Evolutionary conservation across 805 yeast genomes (phyloP).

Genomic region (Spencermartinsiella europaea): DNA sequence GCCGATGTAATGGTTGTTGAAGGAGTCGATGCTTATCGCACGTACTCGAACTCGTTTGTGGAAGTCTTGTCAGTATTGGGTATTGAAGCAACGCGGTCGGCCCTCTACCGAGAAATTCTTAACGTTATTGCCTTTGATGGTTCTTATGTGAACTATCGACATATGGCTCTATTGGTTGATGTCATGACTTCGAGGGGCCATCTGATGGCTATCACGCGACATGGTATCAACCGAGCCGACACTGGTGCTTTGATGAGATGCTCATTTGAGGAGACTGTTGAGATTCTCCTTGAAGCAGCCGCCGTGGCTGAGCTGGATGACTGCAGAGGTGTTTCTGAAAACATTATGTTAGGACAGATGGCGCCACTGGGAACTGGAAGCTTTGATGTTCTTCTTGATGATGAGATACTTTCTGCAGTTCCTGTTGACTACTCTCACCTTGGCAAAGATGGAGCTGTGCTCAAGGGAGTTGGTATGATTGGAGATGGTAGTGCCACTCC

Average conservation of each 20-base stretch:
- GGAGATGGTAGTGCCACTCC: slow-evolving; percentile 87
- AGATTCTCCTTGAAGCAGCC: slow-evolving; percentile 95
- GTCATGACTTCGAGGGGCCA: slow-evolving; percentile 99
- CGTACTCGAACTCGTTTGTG: slow-evolving; percentile 94
- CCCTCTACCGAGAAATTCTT: slow-evolving; percentile 87
- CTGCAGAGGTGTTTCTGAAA: slow-evolving; percentile 97
- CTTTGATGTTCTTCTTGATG: slow-evolving; percentile 93
- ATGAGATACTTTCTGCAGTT: slow-evolving; percentile 65
- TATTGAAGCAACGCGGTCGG: slow-evolving; percentile 96
- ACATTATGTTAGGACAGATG: slow-evolving; percentile 94
- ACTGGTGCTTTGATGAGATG: slow-evolving; percentile 99
- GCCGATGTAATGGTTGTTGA: slow-evolving; percentile 92
- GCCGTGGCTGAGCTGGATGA: slow-evolving; percentile 97
- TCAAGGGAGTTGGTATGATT: slow-evolving; percentile 83
- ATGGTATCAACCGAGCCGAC: slow-evolving; percentile 97
- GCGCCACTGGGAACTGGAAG: slow-evolving; percentile 99
- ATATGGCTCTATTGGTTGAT: slow-evolving; percentile 94
- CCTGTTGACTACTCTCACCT: slow-evolving; percentile 44
- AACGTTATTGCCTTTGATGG: slow-evolving; percentile 99
- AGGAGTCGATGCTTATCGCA: slow-evolving; percentile 87
- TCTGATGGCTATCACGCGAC: slow-evolving; percentile 98
- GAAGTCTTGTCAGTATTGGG: slow-evolving; percentile 93
- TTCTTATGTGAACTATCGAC: slow-evolving; percentile 98
- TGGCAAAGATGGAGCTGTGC: slow-evolving; percentile 40
- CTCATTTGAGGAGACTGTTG: slow-evolving; percentile 98